Evolutionary conservation across 352 stramenopile species (phyloP).

Genomic region (Phytophthora foliorum): DNA sequence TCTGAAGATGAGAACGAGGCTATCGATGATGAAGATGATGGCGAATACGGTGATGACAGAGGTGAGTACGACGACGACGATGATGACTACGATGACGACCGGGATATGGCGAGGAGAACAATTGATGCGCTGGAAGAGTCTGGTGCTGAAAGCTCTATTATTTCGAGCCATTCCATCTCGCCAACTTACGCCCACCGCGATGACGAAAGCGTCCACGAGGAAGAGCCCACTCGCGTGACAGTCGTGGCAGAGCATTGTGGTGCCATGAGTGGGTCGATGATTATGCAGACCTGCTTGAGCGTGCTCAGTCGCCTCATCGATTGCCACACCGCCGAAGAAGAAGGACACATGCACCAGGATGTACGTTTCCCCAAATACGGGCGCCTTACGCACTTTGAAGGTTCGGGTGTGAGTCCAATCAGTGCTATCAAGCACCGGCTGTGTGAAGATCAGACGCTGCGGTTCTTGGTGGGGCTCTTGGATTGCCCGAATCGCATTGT

Average conservation of each 20-base stretch:
- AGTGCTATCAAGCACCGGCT: slow-evolving; percentile 82
- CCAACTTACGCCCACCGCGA: slow-evolving; percentile 41
- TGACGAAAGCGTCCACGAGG: slow-evolving; percentile 45
- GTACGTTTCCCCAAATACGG: slow-evolving; percentile 84
- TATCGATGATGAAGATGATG: slow-evolving; percentile 44
- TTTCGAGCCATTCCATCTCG: slow-evolving; percentile 48
- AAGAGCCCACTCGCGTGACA: slow-evolving; percentile 66
- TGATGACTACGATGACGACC: slow-evolving; percentile 48
- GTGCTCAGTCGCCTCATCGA: slow-evolving; percentile 86
- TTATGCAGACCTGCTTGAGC: slow-evolving; percentile 89
- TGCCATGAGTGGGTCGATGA: slow-evolving; percentile 87
- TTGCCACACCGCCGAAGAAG: slow-evolving; percentile 84
- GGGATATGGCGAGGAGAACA: slow-evolving; percentile 58
- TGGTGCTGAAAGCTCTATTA: slow-evolving; percentile 52
- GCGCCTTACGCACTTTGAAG: slow-evolving; percentile 85
- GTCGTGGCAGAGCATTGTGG: slow-evolving; percentile 83
- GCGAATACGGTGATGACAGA: slow-evolving; percentile 53
- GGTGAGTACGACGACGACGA: slow-evolving; percentile 50
- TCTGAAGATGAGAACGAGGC: slow-evolving; percentile 63
- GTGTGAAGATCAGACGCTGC: slow-evolving; percentile 80
- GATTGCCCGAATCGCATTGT: slow-evolving; percentile 87
- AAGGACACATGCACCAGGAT: slow-evolving; percentile 84
- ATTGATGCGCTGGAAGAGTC: slow-evolving; percentile 82
- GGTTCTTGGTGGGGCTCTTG: slow-evolving; percentile 83
- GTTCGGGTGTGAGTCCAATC: slow-evolving; percentile 77